Percentiles rank a stretch among this genome's conserved stretches.
phyloP scores from a whole-genome alignment of 1,284 basidiomycete genomes.

The Pholiota adiposa region DNA sequence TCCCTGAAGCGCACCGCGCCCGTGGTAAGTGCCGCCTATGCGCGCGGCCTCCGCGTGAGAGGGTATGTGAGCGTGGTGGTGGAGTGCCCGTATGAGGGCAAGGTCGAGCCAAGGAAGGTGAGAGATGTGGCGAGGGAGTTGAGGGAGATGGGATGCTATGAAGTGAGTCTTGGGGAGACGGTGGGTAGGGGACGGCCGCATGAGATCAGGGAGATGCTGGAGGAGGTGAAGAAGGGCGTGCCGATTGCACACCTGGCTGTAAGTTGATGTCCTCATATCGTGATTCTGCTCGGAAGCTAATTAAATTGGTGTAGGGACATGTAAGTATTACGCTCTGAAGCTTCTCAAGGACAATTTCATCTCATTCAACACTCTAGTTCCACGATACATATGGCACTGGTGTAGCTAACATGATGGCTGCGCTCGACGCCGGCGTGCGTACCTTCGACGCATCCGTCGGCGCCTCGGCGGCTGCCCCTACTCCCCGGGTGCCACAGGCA shows the following conservation, averaged over 20 bases:
- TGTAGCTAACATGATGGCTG: conserved; percentile 71
- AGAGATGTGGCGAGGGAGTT: conserved; percentile 75
- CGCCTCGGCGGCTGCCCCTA: conserved; percentile 94
- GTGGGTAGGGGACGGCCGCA: conserved; percentile 85
- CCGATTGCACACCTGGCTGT: conserved; percentile 74
- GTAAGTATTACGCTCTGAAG: conserved; percentile 41
- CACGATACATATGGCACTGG: conserved; percentile 93
- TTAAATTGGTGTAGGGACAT: conserved; percentile 53
- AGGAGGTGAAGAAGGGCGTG: conserved; percentile 68
- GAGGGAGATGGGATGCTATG: conserved; percentile 92
- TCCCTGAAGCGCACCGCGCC: conserved; percentile 69
- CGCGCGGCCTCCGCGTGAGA: conserved; percentile 73
- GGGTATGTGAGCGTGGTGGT: conserved; percentile 90
- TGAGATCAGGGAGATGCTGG: conserved; percentile 69
- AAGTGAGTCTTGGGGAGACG: conserved; percentile 92
- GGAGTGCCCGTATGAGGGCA: conserved; percentile 86
- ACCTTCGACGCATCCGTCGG: conserved; percentile 80
- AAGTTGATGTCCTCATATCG: conserved; percentile 39
- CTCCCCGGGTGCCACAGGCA: conserved; percentile 94
- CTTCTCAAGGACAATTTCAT: neutral
- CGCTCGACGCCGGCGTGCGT: conserved; percentile 67
- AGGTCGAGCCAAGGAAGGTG: conserved; percentile 70
- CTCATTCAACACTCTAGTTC: conserved; percentile 60
- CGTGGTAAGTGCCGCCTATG: conserved; percentile 66
- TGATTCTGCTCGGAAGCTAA: no score